Base-by-base conservation (phyloP, 2,329 filamentous ascomycete genomes). In the Fusarium siculi region DNA sequence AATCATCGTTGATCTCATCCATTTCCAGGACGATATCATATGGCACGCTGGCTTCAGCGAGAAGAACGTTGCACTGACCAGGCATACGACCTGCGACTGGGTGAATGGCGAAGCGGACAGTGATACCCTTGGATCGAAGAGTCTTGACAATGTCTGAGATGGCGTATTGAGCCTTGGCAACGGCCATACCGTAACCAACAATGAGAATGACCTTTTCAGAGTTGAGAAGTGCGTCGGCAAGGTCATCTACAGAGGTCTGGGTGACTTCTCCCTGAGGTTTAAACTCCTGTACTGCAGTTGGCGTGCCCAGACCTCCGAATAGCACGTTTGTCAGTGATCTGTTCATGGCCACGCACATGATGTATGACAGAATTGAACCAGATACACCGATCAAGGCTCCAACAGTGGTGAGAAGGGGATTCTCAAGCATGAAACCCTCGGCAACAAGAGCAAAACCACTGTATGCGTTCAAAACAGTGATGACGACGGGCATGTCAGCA, bases 1-100 rank as follows among this genome's bases (percentile, higher is more conserved):
- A 97, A 78, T 97, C 94, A 71, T 97, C 94, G 81, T 97, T 97
- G 84, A 97, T 97, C 85, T 97, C 95, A 76, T 97, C 95, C 94
- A 97, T 97, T 83, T 97, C 94, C 50, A 97, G 87, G 34, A 97
- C 94, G 63, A 97, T 96, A 76, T 97, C 95, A 78, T 97, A 97
- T 6, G 94, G 94, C 36, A 97, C 95, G 39, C 89, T 92, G 2
- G 95, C 95, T 81, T 97, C 95, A 1, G 95, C 95, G 19, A 97
- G 89, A 5, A 97, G 86, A 8, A 97, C 94, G 78, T 97, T 97
- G 84, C 94, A 97, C 82, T 97, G 95, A 1, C 95, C 95, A 1
- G 95, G 95, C 95, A 97, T 97, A 37, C 95, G 90, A 16, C 95
- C 95, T 0, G 95, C 95, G 34, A 97, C 94, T 0, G 94, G 94